phyloP scores from a whole-genome alignment of 768 basidiomycete species.

The Naganishia vishniacii region DNA sequence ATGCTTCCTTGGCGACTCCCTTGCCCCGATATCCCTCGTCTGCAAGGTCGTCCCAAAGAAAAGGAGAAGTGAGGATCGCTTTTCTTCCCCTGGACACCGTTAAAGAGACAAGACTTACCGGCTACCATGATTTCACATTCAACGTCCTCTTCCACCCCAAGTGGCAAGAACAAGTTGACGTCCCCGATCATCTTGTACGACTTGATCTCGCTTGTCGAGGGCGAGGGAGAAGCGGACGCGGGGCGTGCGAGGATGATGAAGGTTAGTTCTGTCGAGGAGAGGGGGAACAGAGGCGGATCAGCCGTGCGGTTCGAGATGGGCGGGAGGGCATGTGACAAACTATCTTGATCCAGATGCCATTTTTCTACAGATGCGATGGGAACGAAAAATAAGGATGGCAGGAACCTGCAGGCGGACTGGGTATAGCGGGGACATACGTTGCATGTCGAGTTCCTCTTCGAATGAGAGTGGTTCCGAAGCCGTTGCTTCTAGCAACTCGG shows the following conservation, averaged over 20 bases:
- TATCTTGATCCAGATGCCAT: slow-evolving; percentile 83
- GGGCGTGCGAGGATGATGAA: slow-evolving; percentile 72
- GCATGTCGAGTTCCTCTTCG: slow-evolving; percentile 83
- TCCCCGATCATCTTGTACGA: slow-evolving; percentile 75
- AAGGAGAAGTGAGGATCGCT: too few relatives aligned
- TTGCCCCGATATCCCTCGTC: slow-evolving; percentile 64
- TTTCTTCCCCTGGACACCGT: too few relatives aligned
- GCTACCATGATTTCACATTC: slow-evolving; percentile 94
- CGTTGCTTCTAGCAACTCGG: slow-evolving; percentile 66
- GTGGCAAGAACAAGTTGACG: slow-evolving; percentile 81
- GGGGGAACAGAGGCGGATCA: too few relatives aligned
- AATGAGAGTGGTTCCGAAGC: slow-evolving; percentile 77
- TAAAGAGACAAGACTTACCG: slow-evolving; percentile 53
- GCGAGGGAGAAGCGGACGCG: slow-evolving; percentile 27
- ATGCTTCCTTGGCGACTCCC: slow-evolving; percentile 50
- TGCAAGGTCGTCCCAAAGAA: slow-evolving; percentile 39
- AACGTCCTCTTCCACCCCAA: slow-evolving; percentile 58
- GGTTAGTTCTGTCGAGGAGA: slow-evolving; percentile 60
- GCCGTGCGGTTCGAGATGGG: too few relatives aligned
- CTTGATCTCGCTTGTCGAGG: slow-evolving; percentile 43
- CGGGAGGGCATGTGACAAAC: slow-evolving; percentile 51
- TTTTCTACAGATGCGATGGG: slow-evolving; percentile 54
- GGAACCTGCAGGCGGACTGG: slow-evolving; percentile 1
- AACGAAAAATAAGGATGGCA: too few relatives aligned
- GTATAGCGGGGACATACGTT: slow-evolving; percentile 55